phyloP scores from a whole-genome alignment of 2,329 filamentous ascomycete genomes.

The Claviceps arundinis region DNA sequence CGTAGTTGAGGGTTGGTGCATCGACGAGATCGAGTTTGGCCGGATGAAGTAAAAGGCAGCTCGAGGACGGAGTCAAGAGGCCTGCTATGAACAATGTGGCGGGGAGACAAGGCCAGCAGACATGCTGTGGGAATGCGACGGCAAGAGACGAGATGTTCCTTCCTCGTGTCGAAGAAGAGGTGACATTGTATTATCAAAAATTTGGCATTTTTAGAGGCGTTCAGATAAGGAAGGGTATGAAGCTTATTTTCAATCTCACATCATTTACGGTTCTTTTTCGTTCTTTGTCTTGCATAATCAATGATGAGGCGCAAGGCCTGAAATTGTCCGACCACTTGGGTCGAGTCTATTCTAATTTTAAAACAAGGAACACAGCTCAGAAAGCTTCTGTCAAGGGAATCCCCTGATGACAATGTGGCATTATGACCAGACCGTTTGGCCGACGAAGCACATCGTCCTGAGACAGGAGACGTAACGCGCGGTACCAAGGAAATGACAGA shows the following conservation, averaged over 20 bases:
- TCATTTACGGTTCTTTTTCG: not conserved
- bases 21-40: not conserved
- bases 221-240: slow-evolving; percentile 13
- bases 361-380: not conserved
- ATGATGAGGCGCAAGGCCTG: not conserved
- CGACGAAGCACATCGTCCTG: not conserved
- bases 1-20: slow-evolving; percentile 18
- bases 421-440: not conserved
- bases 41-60: not conserved
- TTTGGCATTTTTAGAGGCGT: slow-evolving; percentile 23
- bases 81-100: not conserved
- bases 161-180: slow-evolving; percentile 12
- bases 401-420: not conserved
- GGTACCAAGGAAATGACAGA: not conserved
- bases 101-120: not conserved
- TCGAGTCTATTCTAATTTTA: not conserved
- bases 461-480: not conserved
- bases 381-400: not conserved
- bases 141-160: not conserved
- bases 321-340: not conserved
- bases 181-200: slow-evolving; percentile 21
- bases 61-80: slow-evolving; percentile 8
- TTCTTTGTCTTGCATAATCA: not conserved
- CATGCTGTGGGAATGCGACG: not conserved
- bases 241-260: slow-evolving; percentile 4